Percentiles rank a stretch among this genome's conserved stretches.
phyloP scores from a whole-genome alignment of 768 basidiomycete species.

The Termitomyces eurrhizus region DNA sequence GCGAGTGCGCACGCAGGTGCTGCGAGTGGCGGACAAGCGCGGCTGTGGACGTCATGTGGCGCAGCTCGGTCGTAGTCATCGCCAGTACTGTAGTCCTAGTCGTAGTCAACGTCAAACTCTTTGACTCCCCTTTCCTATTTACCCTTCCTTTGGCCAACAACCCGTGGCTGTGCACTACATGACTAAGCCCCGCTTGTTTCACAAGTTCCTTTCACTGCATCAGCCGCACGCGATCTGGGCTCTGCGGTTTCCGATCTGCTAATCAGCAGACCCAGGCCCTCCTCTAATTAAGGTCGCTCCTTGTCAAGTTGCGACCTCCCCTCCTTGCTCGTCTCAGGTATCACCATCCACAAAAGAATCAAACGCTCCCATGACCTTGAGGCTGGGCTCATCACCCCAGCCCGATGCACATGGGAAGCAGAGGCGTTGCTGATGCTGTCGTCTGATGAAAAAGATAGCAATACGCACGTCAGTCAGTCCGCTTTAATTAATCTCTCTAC shows the following conservation, averaged over 20 bases:
- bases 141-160: background rate
- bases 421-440: no score
- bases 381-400: no score
- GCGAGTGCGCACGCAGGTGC: conserved; percentile 28
- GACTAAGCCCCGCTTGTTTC: conserved; percentile 1
- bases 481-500: no score
- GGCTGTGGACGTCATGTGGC: conserved; percentile 51
- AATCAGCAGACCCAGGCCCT: no score
- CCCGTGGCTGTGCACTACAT: conserved; percentile 2
- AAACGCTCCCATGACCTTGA: no score
- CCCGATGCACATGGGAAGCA: no score
- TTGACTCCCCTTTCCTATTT: background rate
- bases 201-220: background rate
- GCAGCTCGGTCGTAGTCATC: conserved; percentile 33
- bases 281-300: no score
- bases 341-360: no score
- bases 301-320: no score
- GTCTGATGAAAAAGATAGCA: no score
- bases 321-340: no score
- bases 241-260: background rate
- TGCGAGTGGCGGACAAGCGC: conserved; percentile 42
- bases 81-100: background rate
- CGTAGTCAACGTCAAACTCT: conserved; percentile 1
- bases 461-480: no score
- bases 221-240: background rate